A percentile compares a stretch with the other conserved stretches of the same genome.
Conservation (phyloP, 2,329 filamentous ascomycete genomes). For the Colletotrichum lentis region DNA sequence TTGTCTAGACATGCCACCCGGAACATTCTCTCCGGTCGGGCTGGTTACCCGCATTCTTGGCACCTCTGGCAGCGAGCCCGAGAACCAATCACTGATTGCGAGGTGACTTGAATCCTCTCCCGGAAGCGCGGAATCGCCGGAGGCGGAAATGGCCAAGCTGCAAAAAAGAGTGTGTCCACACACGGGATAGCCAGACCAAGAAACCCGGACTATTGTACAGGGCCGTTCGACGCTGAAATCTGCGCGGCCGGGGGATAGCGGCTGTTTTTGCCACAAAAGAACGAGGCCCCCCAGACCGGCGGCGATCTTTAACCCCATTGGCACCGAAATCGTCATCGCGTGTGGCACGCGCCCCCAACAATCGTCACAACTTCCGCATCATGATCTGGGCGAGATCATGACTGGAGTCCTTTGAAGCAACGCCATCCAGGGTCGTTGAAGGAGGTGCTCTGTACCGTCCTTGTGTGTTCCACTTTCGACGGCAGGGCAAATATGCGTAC, state of each 20-base stretch:
- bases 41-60: not conserved
- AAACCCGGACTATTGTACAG: not conserved
- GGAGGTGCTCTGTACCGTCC: not conserved
- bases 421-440: not conserved
- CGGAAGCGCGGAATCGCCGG: not conserved
- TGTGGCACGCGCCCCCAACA: constrained; percentile 3
- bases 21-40: constrained; percentile 27
- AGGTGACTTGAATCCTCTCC: not conserved
- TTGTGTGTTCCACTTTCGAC: not conserved
- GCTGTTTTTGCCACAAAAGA: constrained; percentile 29
- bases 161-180: not conserved
- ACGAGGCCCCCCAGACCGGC: constrained; percentile 11
- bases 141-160: constrained; percentile 4
- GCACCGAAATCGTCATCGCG: constrained; percentile 23
- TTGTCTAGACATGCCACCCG: constrained; percentile 13
- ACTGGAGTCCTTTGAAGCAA: not conserved
- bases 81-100: not conserved
- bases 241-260: constrained; percentile 12
- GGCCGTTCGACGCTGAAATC: not conserved
- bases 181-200: not conserved
- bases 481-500: not conserved
- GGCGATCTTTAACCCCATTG: constrained; percentile 30
- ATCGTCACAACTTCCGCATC: constrained; percentile 28
- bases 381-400: constrained; percentile 32
- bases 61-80: not conserved